Conservation (phyloP, 225 moss, liverwort and hornwort genomes). For the Sphagnum tenellum region DNA sequence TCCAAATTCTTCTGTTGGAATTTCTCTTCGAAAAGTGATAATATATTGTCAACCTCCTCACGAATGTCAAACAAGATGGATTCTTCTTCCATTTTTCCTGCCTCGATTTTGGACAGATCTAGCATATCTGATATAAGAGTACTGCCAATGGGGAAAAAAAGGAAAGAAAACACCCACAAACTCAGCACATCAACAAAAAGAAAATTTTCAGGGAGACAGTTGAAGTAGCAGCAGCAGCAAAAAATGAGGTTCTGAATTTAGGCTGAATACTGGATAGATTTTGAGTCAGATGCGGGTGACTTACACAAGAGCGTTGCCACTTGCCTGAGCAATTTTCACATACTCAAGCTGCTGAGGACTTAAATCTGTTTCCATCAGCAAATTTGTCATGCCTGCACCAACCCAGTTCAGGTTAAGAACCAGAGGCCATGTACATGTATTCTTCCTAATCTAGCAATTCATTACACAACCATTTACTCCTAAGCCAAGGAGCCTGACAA, state of each 20-base stretch:
- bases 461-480: too few relatives aligned
- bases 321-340: conserved; percentile 89
- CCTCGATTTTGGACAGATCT: conserved; percentile 92
- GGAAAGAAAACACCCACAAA: too few relatives aligned
- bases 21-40: neutral
- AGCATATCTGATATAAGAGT: conserved; percentile 81
- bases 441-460: too few relatives aligned
- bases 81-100: conserved; percentile 85
- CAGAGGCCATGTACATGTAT: too few relatives aligned
- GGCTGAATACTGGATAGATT: too few relatives aligned
- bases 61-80: conserved; percentile 27
- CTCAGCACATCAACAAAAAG: too few relatives aligned
- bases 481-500: too few relatives aligned
- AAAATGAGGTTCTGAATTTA: too few relatives aligned
- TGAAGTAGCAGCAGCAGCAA: too few relatives aligned
- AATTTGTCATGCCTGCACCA: conserved; percentile 70
- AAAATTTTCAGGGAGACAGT: too few relatives aligned
- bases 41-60: conserved; percentile 1
- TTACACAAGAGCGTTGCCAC: conserved; percentile 84
- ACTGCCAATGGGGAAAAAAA: conserved; percentile 18
- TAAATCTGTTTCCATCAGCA: conserved; percentile 85
- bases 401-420: too few relatives aligned
- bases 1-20: neutral
- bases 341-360: conserved; percentile 87
- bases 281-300: conserved; percentile 3